Base-by-base conservation (phyloP, 148 eudicot species). In the Chenopodium formosanum region DNA sequence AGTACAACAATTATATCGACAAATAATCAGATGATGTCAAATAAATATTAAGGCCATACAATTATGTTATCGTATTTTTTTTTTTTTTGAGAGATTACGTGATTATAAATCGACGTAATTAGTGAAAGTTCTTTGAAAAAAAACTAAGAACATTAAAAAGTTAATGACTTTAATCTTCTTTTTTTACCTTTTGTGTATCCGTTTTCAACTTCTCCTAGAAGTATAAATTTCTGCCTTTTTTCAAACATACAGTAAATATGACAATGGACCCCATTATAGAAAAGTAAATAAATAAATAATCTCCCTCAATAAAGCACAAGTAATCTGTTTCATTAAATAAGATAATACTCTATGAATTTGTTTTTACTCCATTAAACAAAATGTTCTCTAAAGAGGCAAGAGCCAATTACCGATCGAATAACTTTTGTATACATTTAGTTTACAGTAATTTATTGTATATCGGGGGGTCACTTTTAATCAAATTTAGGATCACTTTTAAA, bases 161-260 rank as follows among this genome's bases (percentile, higher is more conserved):
- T 23, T 70, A 25, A 7, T 22, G 5, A 52, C 34, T 79, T 68
- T 52, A 16, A 22, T 62, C 25, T 0, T 20, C 25, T 62, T 62
- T 62, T 3, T 37, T 37, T 32, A 2, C 13, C n/a, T 44, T 23
- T 62, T 62, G 66, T n/a, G 25, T 62, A 10, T 20, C 25, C 25
- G 25, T 62, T 22, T 62, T 76, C 20, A 9, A 37, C 82, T 70
- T 80, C 32, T 34, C 14, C 58, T 7, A 72, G 70, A 80, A 80
- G 82, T 50, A 17, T 70, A 17, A 70, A 69, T 13, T 25, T 17
- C 32, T 17, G 23, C 5, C 34, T 12, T 27, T 27, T 25, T 62
- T 9, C 71, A 31, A 67, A 27, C 34, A 29, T 68, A 27, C 72
- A 29, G 44, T 12, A 68, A 68, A 29, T 29, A 29, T 68, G 44